Percentiles rank a stretch among this genome's conserved stretches.
phyloP scores from a whole-genome alignment of 208 protist genomes.

The Acanthamoeba culbertsoni region DNA sequence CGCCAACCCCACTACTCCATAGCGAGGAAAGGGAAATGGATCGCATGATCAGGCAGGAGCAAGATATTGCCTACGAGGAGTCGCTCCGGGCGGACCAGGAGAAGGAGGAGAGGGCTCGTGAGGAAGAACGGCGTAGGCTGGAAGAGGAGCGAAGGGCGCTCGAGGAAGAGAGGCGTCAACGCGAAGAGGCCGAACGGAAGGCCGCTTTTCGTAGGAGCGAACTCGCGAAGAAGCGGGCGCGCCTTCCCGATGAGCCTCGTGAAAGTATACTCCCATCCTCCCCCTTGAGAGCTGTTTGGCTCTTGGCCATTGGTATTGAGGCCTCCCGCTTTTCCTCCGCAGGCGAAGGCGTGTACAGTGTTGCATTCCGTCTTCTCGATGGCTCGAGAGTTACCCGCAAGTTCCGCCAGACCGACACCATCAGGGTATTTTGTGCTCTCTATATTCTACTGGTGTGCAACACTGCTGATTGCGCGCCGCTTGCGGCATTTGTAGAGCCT shows the following conservation, averaged over 20 bases:
- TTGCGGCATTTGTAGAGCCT: background rate
- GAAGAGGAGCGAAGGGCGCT: background rate
- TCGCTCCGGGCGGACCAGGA: constrained; percentile 5
- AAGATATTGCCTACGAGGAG: constrained; percentile 14
- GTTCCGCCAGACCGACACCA: background rate
- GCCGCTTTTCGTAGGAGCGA: background rate
- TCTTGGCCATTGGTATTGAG: background rate
- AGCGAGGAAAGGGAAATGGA: constrained; percentile 34
- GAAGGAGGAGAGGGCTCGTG: background rate
- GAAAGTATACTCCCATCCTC: background rate
- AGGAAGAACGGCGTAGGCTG: background rate
- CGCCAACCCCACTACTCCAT: too few relatives aligned
- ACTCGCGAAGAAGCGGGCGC: background rate
- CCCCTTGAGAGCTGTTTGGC: background rate
- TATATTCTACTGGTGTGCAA: background rate
- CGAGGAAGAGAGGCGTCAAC: background rate
- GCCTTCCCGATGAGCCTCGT: background rate
- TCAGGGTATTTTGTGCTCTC: background rate
- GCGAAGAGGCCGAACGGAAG: constrained; percentile 25
- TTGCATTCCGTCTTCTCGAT: background rate
- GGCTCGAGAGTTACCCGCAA: background rate
- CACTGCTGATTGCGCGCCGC: too few relatives aligned
- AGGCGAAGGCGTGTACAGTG: background rate
- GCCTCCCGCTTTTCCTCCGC: background rate
- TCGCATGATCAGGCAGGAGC: constrained; percentile 7